Conservation (phyloP, 2,329 filamentous ascomycete species). For the Phyllosticta paracitricarpa region DNA sequence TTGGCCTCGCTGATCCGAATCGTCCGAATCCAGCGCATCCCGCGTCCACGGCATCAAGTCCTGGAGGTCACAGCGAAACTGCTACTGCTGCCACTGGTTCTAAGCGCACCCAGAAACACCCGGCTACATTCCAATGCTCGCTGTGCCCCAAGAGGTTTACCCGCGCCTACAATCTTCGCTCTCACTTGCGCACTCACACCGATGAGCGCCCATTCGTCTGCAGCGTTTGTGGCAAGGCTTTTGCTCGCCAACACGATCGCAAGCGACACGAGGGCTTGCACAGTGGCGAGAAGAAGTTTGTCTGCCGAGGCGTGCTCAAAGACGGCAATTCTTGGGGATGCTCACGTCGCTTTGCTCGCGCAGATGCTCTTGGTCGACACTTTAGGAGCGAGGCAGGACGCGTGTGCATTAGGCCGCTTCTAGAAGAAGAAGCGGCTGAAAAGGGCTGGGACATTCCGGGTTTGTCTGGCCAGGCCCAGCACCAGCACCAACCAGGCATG, state of each 20-base stretch:
- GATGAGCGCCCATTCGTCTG: constrained; percentile 97
- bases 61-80: background rate
- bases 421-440: constrained; percentile 88
- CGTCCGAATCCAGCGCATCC: constrained; percentile 53
- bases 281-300: constrained; percentile 96
- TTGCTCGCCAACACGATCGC: constrained; percentile 91
- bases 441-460: constrained; percentile 52
- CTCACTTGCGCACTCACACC: constrained; percentile 89
- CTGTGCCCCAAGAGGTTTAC: constrained; percentile 95
- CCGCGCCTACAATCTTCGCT: constrained; percentile 89
- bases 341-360: constrained; percentile 82
- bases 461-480: constrained; percentile 47
- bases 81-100: constrained; percentile 29
- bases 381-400: constrained; percentile 93
- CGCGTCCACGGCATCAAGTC: background rate
- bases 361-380: constrained; percentile 86
- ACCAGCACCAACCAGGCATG: constrained; percentile 13
- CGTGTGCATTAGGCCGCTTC: constrained; percentile 91
- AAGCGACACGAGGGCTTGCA: constrained; percentile 96
- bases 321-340: constrained; percentile 83
- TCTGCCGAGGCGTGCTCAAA: constrained; percentile 86
- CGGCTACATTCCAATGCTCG: constrained; percentile 89
- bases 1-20: constrained; percentile 81
- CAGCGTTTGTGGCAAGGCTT: constrained; percentile 92
- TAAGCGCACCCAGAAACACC: constrained; percentile 93